Evolutionary conservation across 2,329 filamentous ascomycete genomes (phyloP).

Genomic region (Pseudocercospora eumusae): DNA sequence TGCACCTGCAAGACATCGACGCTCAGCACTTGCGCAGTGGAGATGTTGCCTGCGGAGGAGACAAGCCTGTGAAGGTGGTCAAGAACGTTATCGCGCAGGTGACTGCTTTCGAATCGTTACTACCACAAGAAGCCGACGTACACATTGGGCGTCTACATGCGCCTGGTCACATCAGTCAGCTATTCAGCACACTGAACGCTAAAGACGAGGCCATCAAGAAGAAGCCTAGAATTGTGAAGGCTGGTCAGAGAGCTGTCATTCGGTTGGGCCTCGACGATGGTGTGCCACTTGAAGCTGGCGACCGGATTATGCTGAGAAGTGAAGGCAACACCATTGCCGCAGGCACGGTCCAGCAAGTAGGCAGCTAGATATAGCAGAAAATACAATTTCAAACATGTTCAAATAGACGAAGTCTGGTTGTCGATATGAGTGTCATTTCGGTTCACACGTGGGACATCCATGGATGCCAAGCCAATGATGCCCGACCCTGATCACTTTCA

Average conservation of each 20-base stretch:
- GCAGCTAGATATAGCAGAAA: conserved; percentile 11
- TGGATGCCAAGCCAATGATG: not conserved
- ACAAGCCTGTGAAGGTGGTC: conserved; percentile 66
- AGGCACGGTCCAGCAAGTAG: conserved; percentile 64
- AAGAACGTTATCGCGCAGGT: conserved; percentile 79
- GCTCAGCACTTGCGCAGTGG: conserved; percentile 70
- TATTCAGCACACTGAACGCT: conserved; percentile 72
- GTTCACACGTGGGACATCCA: not conserved
- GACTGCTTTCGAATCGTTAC: conserved; percentile 83
- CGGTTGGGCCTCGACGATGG: conserved; percentile 62
- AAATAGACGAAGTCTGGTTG: not conserved
- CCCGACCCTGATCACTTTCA: not conserved
- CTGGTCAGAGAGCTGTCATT: conserved; percentile 74
- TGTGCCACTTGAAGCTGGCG: conserved; percentile 77
- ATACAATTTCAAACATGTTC: not conserved
- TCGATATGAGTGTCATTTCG: not conserved
- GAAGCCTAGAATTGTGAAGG: conserved; percentile 78
- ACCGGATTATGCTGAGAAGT: conserved; percentile 76
- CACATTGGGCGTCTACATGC: conserved; percentile 82
- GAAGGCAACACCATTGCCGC: conserved; percentile 84
- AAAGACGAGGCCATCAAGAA: conserved; percentile 77
- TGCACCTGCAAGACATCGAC: conserved; percentile 86
- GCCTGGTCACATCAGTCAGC: conserved; percentile 69
- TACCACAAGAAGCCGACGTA: conserved; percentile 86
- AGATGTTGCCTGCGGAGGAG: conserved; percentile 74